Conservation (phyloP, 306 rosid genomes). For the Castanea crenata region DNA sequence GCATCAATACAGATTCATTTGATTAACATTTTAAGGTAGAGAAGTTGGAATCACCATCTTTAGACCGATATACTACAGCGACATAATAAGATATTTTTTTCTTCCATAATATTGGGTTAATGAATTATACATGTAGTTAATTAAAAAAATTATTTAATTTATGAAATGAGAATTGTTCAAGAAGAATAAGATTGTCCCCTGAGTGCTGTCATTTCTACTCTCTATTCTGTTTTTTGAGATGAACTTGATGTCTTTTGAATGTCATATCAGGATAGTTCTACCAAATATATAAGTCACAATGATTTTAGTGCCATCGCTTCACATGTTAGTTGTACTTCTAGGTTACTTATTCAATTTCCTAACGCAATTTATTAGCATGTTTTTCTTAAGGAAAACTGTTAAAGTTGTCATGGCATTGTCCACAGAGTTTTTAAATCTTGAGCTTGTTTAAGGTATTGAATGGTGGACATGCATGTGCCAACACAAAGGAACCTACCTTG, state of each 20-base stretch:
- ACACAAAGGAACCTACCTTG: background rate
- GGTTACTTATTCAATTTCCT: background rate
- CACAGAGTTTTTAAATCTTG: too few species aligned
- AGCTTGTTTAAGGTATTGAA: too few species aligned
- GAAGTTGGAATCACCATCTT: background rate
- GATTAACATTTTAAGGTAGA: too few species aligned
- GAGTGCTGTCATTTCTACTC: background rate
- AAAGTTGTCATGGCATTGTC: too few species aligned
- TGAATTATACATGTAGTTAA: background rate
- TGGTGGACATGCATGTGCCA: background rate
- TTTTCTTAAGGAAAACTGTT: too few species aligned
- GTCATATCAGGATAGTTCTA: background rate
- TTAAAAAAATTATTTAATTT: background rate
- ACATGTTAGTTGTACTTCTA: too few species aligned
- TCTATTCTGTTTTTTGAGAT: background rate
- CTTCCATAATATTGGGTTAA: background rate
- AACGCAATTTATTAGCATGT: too few species aligned
- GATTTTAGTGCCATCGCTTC: background rate
- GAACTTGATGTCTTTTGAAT: background rate
- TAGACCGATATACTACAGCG: background rate
- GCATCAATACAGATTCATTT: too few species aligned
- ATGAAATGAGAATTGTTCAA: background rate
- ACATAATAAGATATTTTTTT: background rate
- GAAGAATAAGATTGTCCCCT: background rate
- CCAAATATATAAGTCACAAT: background rate